Base-by-base conservation (phyloP, 768 basidiomycete genomes). In the Lactarius tabidus region DNA sequence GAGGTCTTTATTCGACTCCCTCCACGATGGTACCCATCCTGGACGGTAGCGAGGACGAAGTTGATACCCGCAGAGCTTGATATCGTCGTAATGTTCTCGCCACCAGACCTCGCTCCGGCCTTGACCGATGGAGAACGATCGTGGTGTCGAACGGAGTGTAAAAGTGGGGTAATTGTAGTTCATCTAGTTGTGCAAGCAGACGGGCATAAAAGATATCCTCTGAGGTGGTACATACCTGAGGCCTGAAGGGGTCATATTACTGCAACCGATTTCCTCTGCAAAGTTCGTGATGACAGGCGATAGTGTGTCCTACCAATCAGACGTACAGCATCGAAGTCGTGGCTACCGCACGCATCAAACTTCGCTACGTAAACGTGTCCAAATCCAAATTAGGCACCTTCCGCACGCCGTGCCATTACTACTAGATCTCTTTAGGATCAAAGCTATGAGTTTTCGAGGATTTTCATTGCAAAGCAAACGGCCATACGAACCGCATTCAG, bases 1-100 rank as follows among this genome's bases (percentile, higher is more conserved):
- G 39, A 63, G 67, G 6, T 54, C 52, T 45, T 48, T 59, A 23
- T 38, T 41, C n/a, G 36, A 58, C 8, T n/a, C 14, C n/a, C 4
- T 54, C 65, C 68, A 67, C 3, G 68, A 63, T 20, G 65, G 61
- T n/a, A 17, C 33, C 68, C 68, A 69, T 12, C 43, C 23, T 20
- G 66, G 65, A 33, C 39, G 41, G 48, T 63, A 69, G 20, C 66
- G 62, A 43, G 66, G 48, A 35, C 68, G 66, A 35, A 69, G 66
- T 6, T 29, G 35, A 45, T 69, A 69, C 15, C 68, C 68, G 28
- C 7, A 20, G 6, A 4, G 15, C 20, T 10, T 7, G 20, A 69
- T 26, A 5, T 28, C 43, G 12, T 36, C 5, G 38, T 63, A 58
- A 5, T 60, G 54, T 52, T 69, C 53, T 1, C 57, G 33, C 68